phyloP scores from a whole-genome alignment of 2,329 filamentous ascomycete genomes.

The Colletotrichum sp. region DNA sequence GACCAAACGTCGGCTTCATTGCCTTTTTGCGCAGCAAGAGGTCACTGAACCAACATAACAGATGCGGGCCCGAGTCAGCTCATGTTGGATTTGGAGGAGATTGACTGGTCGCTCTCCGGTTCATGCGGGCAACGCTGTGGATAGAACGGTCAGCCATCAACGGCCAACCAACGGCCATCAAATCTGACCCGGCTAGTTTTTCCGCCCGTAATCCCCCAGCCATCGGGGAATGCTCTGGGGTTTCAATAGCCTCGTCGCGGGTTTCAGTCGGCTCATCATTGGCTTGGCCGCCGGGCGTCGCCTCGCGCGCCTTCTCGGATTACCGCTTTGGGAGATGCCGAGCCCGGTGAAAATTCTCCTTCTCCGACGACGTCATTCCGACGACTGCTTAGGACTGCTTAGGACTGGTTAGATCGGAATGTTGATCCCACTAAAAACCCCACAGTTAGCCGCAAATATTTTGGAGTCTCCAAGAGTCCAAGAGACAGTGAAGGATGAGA shows the following conservation, averaged over 20 bases:
- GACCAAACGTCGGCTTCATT: slow-evolving; percentile 7
- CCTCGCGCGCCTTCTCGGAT: slow-evolving; percentile 4
- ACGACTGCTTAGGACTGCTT: neutral
- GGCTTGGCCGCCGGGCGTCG: slow-evolving; percentile 2
- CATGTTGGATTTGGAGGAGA: neutral
- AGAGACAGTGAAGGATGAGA: neutral
- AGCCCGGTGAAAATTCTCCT: neutral
- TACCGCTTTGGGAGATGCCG: neutral
- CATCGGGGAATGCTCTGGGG: neutral
- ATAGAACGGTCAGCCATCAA: neutral
- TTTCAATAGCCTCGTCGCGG: neutral
- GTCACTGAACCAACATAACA: neutral
- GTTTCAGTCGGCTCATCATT: neutral
- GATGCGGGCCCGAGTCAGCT: slow-evolving; percentile 3
- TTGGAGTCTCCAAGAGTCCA: neutral
- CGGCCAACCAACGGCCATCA: neutral
- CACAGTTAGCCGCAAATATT: neutral
- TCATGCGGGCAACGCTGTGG: neutral
- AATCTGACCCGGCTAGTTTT: neutral
- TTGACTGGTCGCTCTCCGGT: neutral
- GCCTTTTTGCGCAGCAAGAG: neutral
- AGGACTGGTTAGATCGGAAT: neutral
- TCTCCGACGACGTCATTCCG: slow-evolving; percentile 4
- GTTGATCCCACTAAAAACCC: neutral
- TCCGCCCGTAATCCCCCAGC: neutral